Percentiles rank a stretch among this genome's conserved stretches.
Conservation (phyloP, 2,329 filamentous ascomycete genomes). For the Fusarium nygamai region DNA sequence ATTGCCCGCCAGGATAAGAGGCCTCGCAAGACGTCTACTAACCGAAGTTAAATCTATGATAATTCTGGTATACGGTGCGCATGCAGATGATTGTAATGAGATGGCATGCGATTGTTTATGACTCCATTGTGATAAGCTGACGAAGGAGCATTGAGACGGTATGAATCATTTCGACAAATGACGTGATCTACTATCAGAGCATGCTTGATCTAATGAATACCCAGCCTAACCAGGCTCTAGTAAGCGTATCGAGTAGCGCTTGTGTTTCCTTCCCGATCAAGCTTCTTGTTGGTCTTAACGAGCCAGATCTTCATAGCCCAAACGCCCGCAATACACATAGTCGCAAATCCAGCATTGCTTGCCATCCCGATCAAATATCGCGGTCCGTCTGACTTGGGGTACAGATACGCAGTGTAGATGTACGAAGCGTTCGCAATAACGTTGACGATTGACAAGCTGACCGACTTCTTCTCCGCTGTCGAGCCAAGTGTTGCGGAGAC, state of each 20-base stretch:
- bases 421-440: constrained; percentile 55
- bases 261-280: constrained; percentile 29
- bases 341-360: constrained; percentile 40
- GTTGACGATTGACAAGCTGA: constrained; percentile 55
- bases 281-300: constrained; percentile 38
- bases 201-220: neutral
- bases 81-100: neutral
- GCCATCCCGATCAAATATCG: constrained; percentile 54
- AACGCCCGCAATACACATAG: constrained; percentile 39
- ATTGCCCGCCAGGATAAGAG: neutral
- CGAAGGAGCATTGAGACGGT: neutral
- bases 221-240: neutral
- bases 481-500: constrained; percentile 53
- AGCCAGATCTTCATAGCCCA: constrained; percentile 43
- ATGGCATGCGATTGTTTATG: neutral
- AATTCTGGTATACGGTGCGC: neutral
- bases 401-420: constrained; percentile 58
- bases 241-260: constrained; percentile 32
- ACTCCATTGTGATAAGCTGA: too few relatives aligned
- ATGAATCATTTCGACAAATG: too few relatives aligned
- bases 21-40: too few relatives aligned
- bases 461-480: constrained; percentile 56
- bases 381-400: constrained; percentile 52
- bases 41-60: neutral
- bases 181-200: neutral